Evolutionary conservation across 139 green algal genomes (phyloP).

Genomic region (Asterochloris sp.): DNA sequence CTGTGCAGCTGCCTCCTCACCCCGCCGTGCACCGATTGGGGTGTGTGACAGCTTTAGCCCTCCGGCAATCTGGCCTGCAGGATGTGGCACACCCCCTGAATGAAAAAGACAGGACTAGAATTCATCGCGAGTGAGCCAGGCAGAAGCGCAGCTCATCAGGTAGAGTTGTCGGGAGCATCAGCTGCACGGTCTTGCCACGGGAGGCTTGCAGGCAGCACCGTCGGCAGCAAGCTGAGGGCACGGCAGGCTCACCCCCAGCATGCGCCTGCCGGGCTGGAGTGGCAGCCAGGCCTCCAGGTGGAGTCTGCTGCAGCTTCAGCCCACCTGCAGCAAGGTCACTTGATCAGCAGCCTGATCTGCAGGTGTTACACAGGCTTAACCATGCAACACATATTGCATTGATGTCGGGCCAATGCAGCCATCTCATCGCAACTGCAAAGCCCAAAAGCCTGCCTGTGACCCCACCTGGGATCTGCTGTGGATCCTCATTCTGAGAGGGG

Average conservation of each 20-base stretch:
- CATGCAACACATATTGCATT: background rate
- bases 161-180: too few species aligned
- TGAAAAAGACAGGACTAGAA: too few species aligned
- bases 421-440: too few species aligned
- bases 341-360: background rate
- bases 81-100: background rate
- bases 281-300: too few species aligned
- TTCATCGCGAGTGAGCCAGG: too few species aligned
- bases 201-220: too few species aligned
- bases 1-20: background rate
- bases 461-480: conserved; percentile 3
- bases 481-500: background rate
- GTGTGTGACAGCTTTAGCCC: conserved; percentile 25
- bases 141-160: too few species aligned
- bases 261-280: too few species aligned
- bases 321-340: background rate
- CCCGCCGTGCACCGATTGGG: conserved; percentile 13
- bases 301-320: background rate
- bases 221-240: too few species aligned
- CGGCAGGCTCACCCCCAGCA: too few species aligned
- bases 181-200: too few species aligned
- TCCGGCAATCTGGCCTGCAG: conserved; percentile 12
- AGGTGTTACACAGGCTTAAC: background rate
- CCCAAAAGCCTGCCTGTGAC: too few species aligned
- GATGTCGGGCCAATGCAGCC: background rate